Conservation (phyloP, 495 filamentous ascomycete genomes). For the Letharia lupina region DNA sequence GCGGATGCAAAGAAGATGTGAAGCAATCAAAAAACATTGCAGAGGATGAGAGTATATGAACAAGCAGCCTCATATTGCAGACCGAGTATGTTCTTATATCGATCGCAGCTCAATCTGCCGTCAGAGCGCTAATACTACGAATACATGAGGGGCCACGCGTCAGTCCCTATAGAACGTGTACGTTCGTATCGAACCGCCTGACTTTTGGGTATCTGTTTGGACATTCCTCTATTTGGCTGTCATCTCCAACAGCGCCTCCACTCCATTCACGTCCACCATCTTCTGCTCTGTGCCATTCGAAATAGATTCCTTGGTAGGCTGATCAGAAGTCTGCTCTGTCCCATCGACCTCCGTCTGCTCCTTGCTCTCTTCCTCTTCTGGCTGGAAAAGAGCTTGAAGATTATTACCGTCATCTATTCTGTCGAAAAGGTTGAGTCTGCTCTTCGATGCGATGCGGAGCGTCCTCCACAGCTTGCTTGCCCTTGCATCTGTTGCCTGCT, state of each 20-base stretch:
- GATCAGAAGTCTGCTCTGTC: slow-evolving; percentile 11
- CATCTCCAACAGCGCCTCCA: neutral
- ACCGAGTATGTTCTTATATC: neutral
- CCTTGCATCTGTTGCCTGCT: slow-evolving; percentile 55
- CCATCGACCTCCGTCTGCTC: slow-evolving; percentile 29
- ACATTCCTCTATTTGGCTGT: neutral
- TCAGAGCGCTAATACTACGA: neutral
- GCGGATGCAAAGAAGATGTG: neutral
- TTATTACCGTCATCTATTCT: slow-evolving; percentile 77
- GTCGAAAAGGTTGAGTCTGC: slow-evolving; percentile 67
- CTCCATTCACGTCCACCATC: neutral
- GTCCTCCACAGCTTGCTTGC: slow-evolving; percentile 84
- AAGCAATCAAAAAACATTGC: neutral
- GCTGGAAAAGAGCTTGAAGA: slow-evolving; percentile 44
- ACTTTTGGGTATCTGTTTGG: slow-evolving; percentile 4
- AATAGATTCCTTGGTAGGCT: slow-evolving; percentile 3
- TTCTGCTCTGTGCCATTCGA: slow-evolving; percentile 4
- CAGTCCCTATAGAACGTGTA: neutral
- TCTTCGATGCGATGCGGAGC: slow-evolving; percentile 65
- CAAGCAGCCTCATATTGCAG: neutral
- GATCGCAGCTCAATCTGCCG: neutral
- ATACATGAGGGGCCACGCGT: neutral
- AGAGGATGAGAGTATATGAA: neutral
- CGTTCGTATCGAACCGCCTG: neutral
- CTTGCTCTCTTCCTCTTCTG: slow-evolving; percentile 29